These are phyloP conservation scores for Penicillium sp. DNA, from an alignment of 2,329 filamentous ascomycete genomes.

Conservation along the genomic window DNA sequence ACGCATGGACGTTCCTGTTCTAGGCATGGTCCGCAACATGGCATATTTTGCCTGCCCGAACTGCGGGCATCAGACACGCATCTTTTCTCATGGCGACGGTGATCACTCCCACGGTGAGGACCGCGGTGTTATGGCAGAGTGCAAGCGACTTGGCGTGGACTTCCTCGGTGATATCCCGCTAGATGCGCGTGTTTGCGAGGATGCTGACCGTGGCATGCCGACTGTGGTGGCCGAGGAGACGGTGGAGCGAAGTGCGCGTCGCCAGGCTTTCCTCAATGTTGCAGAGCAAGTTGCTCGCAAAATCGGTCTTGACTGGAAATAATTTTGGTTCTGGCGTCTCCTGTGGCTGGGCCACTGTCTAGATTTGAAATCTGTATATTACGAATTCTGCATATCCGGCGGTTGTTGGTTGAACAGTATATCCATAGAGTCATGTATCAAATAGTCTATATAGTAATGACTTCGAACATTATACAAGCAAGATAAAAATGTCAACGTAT, in stretches of 20 bases:
- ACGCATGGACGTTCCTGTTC: slow-evolving; percentile 74
- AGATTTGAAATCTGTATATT: not conserved
- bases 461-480: too few relatives aligned
- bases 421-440: too few relatives aligned
- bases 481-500: too few relatives aligned
- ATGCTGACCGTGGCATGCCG: slow-evolving; percentile 84
- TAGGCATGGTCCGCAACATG: slow-evolving; percentile 95
- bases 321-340: not conserved
- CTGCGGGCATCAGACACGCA: slow-evolving; percentile 72
- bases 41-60: slow-evolving; percentile 79
- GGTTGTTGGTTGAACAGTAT: too few relatives aligned
- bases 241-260: slow-evolving; percentile 64
- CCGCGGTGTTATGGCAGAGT: slow-evolving; percentile 69
- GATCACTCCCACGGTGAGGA: slow-evolving; percentile 45
- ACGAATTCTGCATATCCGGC: not conserved
- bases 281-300: slow-evolving; percentile 58
- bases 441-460: too few relatives aligned
- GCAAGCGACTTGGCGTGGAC: slow-evolving; percentile 72
- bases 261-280: slow-evolving; percentile 72
- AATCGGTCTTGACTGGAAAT: slow-evolving; percentile 48
- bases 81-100: slow-evolving; percentile 64
- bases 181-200: slow-evolving; percentile 82
- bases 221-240: slow-evolving; percentile 84
- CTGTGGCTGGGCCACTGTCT: not conserved
- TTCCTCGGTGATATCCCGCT: slow-evolving; percentile 88